Percentiles rank a stretch among this genome's conserved stretches.
Conservation (phyloP, 306 rosid genomes). For the Arachis stenosperma region DNA sequence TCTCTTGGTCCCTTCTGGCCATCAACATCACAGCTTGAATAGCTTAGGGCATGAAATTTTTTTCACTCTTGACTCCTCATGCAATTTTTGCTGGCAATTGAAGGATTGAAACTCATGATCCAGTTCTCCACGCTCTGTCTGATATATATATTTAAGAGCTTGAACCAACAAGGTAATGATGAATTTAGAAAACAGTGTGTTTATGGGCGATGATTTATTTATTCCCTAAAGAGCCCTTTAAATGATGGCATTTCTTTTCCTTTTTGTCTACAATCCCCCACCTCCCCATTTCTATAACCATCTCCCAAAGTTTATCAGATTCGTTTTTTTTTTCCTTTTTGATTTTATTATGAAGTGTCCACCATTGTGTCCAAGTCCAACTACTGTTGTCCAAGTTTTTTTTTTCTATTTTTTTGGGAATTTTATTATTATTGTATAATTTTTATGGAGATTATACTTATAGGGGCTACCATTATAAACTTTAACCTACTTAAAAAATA, state of each 20-base stretch:
- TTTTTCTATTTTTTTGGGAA: too few species aligned
- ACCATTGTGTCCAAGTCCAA: not conserved
- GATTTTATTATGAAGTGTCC: not conserved
- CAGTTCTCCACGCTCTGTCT: constrained; percentile 50
- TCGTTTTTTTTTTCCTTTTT: not conserved
- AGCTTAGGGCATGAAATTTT: too few species aligned
- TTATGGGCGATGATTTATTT: constrained; percentile 44
- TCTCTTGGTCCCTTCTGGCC: too few species aligned
- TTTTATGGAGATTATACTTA: too few species aligned
- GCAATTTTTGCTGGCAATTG: constrained; percentile 42
- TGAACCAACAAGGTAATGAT: constrained; percentile 42
- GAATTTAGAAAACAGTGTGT: constrained; percentile 33
- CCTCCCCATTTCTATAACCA: constrained; percentile 40
- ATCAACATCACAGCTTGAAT: too few species aligned
- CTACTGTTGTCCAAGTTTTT: too few species aligned
- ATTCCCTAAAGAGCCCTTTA: constrained; percentile 45
- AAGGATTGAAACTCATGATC: constrained; percentile 45
- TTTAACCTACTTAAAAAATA: too few species aligned
- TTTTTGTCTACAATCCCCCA: constrained; percentile 53
- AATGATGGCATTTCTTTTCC: constrained; percentile 47
- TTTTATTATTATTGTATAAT: too few species aligned
- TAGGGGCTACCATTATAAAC: too few species aligned
- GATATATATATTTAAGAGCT: constrained; percentile 28
- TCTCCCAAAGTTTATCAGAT: constrained; percentile 35
- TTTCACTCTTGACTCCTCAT: constrained; percentile 13